phyloP scores from a whole-genome alignment of 2,329 filamentous ascomycete species.

The Aquanectria penicillioides region DNA sequence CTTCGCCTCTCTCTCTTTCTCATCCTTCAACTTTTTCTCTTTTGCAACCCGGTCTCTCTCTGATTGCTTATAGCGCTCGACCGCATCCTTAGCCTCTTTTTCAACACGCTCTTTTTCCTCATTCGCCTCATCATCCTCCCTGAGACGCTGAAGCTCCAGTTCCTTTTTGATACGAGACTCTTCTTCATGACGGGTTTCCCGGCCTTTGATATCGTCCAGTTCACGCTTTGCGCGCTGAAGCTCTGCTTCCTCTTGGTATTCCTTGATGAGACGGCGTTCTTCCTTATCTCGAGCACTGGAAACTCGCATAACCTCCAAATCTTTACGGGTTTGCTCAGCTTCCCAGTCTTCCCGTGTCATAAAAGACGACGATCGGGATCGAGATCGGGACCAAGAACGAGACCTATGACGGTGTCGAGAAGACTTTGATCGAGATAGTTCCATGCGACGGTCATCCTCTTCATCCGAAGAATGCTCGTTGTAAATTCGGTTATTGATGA shows the following conservation, averaged over 20 bases:
- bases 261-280: constrained; percentile 49
- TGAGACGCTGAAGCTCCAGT: constrained; percentile 60
- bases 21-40: constrained; percentile 58
- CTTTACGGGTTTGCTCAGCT: constrained; percentile 38
- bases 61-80: constrained; percentile 61
- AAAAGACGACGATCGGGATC: constrained; percentile 48
- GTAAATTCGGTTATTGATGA: constrained; percentile 68
- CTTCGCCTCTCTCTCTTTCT: constrained; percentile 60
- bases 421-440: constrained; percentile 39
- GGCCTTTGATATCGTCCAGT: constrained; percentile 57
- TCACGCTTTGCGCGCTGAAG: constrained; percentile 60
- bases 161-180: constrained; percentile 63
- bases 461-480: constrained; percentile 57
- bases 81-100: constrained; percentile 59
- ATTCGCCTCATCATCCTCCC: constrained; percentile 52
- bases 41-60: constrained; percentile 56
- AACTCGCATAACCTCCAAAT: constrained; percentile 33
- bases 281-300: constrained; percentile 47
- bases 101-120: constrained; percentile 50
- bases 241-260: constrained; percentile 58
- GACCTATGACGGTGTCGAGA: constrained; percentile 38
- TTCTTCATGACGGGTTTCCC: constrained; percentile 58
- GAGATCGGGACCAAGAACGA: constrained; percentile 42
- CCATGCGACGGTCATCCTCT: constrained; percentile 45
- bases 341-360: constrained; percentile 57